Base-by-base conservation (phyloP, 768 basidiomycete genomes). In the Calocybe gangraenosa region DNA sequence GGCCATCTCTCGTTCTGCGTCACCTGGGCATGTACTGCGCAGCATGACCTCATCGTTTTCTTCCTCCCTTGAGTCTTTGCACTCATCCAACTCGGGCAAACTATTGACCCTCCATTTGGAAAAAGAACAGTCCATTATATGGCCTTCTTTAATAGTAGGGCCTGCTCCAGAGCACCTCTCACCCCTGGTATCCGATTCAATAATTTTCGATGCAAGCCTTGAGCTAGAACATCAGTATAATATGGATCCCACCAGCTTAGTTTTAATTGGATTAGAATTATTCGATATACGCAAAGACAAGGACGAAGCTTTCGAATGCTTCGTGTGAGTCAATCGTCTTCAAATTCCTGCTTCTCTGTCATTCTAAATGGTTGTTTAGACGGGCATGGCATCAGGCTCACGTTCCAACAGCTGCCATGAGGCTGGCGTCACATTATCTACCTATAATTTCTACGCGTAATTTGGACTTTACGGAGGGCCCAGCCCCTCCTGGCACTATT, bases 211-310 rank as follows among this genome's bases (percentile, higher is more conserved):
- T 42, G 63, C 71, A 21, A 73, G 60, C 47, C 71, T 67, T 42
- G 74, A 71, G 45, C 61, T 69, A 43, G 86, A 89, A 47, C 72
- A 77, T 37, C 74, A 76, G 54, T 91, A 85, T 53, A 90, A 91
- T 53, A 88, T 91, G 85, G 88, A 91, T 60, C 81, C 88, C 1
- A 91, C 88, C 11, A 90, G 87, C 63, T 66, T 91, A 20, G 79
- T 82, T 1, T 64, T 90, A 42, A 74, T 81, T 48, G 88, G 75
- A 7, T 65, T 88, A 34, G 88, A 91, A 53, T 58, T 83, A 32
- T 75, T 76, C 38, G 87, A 90, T 58, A 87, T 91, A 39, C 73
- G 84, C 37, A 82, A 81, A 58, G 78, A 88, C 40, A 79, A 75
- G 47, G 82, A 85, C 35, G 83, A 81, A 48, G 88, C 88, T 3